Conservation (phyloP, 2,329 filamentous ascomycete genomes). For the Juglanconis oblonga region DNA sequence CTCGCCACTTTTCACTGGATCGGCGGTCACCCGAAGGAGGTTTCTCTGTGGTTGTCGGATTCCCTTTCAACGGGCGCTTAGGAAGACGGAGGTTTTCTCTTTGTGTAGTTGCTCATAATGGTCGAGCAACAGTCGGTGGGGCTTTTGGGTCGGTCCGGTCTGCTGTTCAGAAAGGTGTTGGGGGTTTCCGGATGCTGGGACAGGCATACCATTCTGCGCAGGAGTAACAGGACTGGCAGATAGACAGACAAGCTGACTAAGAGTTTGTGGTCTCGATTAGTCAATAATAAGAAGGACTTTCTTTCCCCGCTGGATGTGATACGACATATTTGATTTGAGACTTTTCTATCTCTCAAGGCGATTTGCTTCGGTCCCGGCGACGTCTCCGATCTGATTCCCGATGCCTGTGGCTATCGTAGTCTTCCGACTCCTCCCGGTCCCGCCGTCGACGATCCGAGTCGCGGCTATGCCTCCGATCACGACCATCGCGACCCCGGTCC, state of each 20-base stretch:
- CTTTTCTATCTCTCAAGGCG: slow-evolving; percentile 27
- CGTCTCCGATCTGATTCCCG: slow-evolving; percentile 24
- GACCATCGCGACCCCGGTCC: slow-evolving; percentile 22
- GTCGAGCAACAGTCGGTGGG: background rate
- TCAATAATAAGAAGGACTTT: background rate
- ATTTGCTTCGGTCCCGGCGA: slow-evolving; percentile 41
- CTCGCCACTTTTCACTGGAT: background rate
- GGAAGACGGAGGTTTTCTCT: background rate
- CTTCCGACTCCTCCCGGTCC: slow-evolving; percentile 27
- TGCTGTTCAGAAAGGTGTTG: slow-evolving; percentile 21
- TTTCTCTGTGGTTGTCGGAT: background rate
- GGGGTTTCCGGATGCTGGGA: background rate
- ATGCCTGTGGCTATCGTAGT: slow-evolving; percentile 16
- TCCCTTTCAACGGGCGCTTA: background rate
- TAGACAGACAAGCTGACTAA: background rate
- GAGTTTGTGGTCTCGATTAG: background rate
- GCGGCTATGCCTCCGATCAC: slow-evolving; percentile 24
- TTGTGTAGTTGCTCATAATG: background rate
- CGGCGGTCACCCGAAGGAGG: background rate
- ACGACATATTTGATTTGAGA: too few species aligned
- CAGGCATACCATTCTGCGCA: slow-evolving; percentile 1
- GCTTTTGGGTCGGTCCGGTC: background rate
- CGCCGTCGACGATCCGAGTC: slow-evolving; percentile 28
- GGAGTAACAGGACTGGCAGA: slow-evolving; percentile 15
- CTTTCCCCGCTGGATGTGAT: background rate